These are phyloP conservation scores for Leccinum solheimii DNA, from an alignment of 1,284 basidiomycete genomes.

Conservation along the genomic window DNA sequence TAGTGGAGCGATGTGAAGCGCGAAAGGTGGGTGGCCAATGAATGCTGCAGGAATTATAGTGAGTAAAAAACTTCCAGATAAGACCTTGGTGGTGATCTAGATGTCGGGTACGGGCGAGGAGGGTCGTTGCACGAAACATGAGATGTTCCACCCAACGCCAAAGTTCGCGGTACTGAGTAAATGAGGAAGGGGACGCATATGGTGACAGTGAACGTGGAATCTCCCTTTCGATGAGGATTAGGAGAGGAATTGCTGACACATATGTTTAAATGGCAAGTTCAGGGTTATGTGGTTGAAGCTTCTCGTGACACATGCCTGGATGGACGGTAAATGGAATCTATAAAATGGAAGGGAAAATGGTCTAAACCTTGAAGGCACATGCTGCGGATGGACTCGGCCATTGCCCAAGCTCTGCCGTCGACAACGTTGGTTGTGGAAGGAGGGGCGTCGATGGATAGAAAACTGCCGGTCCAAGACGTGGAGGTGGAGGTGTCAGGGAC, in stretches of 20 bases:
- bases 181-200: constrained; percentile 47
- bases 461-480: constrained; percentile 50
- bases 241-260: constrained; percentile 51
- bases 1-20: constrained; percentile 66
- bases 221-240: constrained; percentile 51
- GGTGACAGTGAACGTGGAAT: constrained; percentile 40
- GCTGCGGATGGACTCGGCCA: constrained; percentile 63
- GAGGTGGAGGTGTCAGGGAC: constrained; percentile 46
- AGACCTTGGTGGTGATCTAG: constrained; percentile 40
- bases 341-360: background rate
- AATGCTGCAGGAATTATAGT: constrained; percentile 61
- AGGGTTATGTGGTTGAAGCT: constrained; percentile 47
- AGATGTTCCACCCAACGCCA: constrained; percentile 80
- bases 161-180: constrained; percentile 65
- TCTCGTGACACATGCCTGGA: constrained; percentile 54
- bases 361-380: constrained; percentile 66
- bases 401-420: constrained; percentile 66
- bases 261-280: constrained; percentile 56
- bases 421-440: constrained; percentile 49
- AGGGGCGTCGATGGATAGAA: constrained; percentile 42
- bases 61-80: constrained; percentile 60
- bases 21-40: constrained; percentile 79
- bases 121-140: constrained; percentile 64
- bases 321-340: constrained; percentile 1
- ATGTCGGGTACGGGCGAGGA: constrained; percentile 51